Base-by-base conservation (phyloP, 1,284 basidiomycete species). In the Inonotus obliquus region DNA sequence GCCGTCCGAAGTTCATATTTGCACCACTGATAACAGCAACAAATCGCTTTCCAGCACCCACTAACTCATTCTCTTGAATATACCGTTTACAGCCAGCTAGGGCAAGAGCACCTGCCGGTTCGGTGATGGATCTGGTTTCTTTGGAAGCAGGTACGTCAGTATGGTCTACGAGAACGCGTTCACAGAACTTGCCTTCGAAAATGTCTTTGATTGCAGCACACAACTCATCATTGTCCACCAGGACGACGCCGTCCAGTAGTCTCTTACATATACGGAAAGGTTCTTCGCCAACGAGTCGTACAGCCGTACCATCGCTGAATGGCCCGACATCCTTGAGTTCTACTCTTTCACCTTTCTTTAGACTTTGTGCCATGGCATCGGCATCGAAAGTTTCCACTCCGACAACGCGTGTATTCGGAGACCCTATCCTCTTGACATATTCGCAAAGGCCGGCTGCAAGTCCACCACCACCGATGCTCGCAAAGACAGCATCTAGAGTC, bases 131-230 rank as follows among this genome's bases (percentile, higher is more conserved):
- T 51, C 95, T 86, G 0, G 95, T 97, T 72, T 98, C 95, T 98
- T 68, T 5, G 53, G 55, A 57, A 37, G 19, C 32, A 37, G 38
- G 60, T 25, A 14, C 59, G 54, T 41, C 53, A 66, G 48, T 48
- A 35, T 19, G 41, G 53, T 25, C 32, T 27, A 54, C 61, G 38
- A 56, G 54, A 37, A 37, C 64, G n/a, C 39, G 60, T 51, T 44
- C 29, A 54, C 39, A 37, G 29, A 45, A 69, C 76, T 66, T 65
- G 94, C 95, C 96, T 80, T 99, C 96, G 70, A 98, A 99, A 27
- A 98, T 89, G 71, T 99, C 97, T 76, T 98, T 98, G 78, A 99
- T 98, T 17, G 96, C 95, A 3, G 97, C 97, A 72, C 97, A 99
- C 60, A 99, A 88, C 73, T 97, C 97, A 71, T 99, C 97, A 66